Evolutionary conservation across 1,284 basidiomycete species (phyloP), one percentile per base, ranked within the genome.

Genomic region (Trichosporon faecale): DNA sequence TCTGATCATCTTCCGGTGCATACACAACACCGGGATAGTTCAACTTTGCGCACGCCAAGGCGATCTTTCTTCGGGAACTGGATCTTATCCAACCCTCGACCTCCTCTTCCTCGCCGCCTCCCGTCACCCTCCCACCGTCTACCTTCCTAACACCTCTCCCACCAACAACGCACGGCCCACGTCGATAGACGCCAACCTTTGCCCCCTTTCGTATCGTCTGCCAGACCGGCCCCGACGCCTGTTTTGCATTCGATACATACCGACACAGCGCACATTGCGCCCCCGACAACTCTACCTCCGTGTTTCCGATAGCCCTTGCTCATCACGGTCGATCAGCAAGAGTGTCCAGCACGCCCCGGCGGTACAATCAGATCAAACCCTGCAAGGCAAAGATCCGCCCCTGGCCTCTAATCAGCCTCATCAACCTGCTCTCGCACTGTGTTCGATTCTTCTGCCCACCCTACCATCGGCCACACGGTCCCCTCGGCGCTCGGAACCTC

Each of bases 341-440:
- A 23, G 4, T 27, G 25, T 27, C 55, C 29, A 21, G 55, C 55
- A 60, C 55, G 18, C 57, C 57, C 57, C 57, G 57, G 57, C 57
- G 57, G 57, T 21, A 61, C 57, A 18, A 33, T 33, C 57, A 61
- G 16, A 61, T 31, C 29, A 61, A 33, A 61, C 57, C 57, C 57
- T 61, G 57, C 57, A 33, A 61, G 57, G n/a, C 27, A 23, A 23
- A 61, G 57, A 61, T 61, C 57, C 7, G 33, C 57, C 57, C 57
- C 57, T 61, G 57, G 57, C 57, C n/a, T n/a, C 57, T 31, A 61
- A 31, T 31, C 57, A 61, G 57, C 57, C 57, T 61, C 57, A 61
- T 61, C 57, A 61, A 33, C 18, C 57, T 7, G 29, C 5, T 61
- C 27, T 61, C 29, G 57, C 29, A 31, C 57, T 61, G 57, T 61